Evolutionary conservation across 805 yeast species (phyloP), one percentile per base, ranked within the genome.

Genomic region (Phaffomyces opuntiae): DNA sequence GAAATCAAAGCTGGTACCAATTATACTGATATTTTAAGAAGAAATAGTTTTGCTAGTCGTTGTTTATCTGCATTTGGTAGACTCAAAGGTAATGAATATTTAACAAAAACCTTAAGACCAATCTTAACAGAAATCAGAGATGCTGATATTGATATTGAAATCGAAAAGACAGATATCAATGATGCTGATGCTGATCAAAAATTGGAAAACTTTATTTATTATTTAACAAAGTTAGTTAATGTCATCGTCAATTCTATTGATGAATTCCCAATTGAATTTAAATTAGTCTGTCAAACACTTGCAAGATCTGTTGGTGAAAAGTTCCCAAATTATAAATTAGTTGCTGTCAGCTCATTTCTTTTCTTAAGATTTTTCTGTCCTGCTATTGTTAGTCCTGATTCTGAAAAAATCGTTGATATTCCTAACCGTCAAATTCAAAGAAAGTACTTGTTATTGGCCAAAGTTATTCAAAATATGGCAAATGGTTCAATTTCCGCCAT

Each of bases 351-450:
- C 0, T 89, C 96, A 0, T 91, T 86, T 60, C 69, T 91, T 45
- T 90, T 91, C 57, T 69, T 91, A 53, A 68, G 96, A 46, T 79
- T 83, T 50, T 73, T 84, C 49, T 85, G 95, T 60, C 97, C 98
- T 12, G 95, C 96, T 0, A 81, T 90, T 54, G 90, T 90, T 13
- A 80, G 88, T 32, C 97, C 97, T 0, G 95, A 87, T 47, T 49
- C 69, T 16, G 72, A 72, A 48, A 61, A 59, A 39, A 61, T 70
- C 36, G 60, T 67, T 21, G 67, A 63, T 17, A 54, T 73, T 59
- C 55, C 76, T 4, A 66, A 67, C 44, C 56, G 65, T 8, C 60
- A 60, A 14, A 70, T 71, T 5, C 71, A 88, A 50, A 73, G 96
- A 51, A 77, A 87, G 0, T 73, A 87, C 42, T 79, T 90, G 49